Evolutionary conservation across 306 rosid species (phyloP).

Genomic region (Vigna nakashimae): DNA sequence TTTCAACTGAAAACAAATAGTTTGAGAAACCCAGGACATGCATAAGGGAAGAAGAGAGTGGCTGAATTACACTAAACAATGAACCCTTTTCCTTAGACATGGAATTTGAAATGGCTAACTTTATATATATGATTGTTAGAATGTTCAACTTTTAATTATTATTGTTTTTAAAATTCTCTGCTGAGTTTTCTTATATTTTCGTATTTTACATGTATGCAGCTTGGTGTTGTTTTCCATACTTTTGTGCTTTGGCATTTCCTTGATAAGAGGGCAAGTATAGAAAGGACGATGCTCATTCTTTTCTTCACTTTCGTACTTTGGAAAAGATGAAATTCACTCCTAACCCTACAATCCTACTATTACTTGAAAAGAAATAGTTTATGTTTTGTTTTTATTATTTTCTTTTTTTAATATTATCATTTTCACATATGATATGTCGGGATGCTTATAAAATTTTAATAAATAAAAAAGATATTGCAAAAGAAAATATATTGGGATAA

Average conservation of each 20-base stretch:
- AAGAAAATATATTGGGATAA: too few relatives aligned
- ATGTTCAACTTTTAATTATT: not conserved
- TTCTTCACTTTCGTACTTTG: not conserved
- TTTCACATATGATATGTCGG: too few relatives aligned
- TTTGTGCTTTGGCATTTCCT: constrained; percentile 36
- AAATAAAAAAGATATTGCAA: too few relatives aligned
- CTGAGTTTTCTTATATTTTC: too few relatives aligned
- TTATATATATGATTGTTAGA: constrained; percentile 11
- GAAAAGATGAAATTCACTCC: not conserved
- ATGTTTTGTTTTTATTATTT: too few relatives aligned
- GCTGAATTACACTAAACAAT: constrained; percentile 1
- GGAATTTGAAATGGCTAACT: constrained; percentile 7
- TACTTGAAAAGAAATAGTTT: too few relatives aligned
- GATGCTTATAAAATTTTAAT: too few relatives aligned
- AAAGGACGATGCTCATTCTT: constrained; percentile 26
- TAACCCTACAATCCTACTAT: too few relatives aligned
- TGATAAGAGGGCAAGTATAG: constrained; percentile 13
- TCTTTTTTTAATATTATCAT: too few relatives aligned
- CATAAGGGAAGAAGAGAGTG: constrained; percentile 7
- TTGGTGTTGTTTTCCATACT: not conserved
- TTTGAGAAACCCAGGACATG: constrained; percentile 29
- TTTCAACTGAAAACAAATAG: not conserved
- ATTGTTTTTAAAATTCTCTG: too few relatives aligned
- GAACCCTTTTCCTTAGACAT: not conserved
- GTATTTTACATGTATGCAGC: too few relatives aligned